Evolutionary conservation across 2,329 filamentous ascomycete species (phyloP).

Genomic region (Byssoonygena ceratinophila): DNA sequence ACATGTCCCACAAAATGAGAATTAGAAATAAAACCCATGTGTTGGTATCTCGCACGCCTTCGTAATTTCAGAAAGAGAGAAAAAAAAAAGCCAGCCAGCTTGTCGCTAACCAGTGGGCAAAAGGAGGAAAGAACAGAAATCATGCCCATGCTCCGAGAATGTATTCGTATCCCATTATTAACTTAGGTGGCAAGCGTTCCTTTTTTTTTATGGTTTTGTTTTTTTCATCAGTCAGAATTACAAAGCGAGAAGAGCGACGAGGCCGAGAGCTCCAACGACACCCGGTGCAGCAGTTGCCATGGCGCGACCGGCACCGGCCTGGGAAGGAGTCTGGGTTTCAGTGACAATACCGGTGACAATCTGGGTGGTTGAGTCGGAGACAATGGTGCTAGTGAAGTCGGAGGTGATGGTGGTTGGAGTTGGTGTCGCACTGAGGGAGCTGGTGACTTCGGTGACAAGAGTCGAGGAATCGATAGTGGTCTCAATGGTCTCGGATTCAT

Average conservation of each 20-base stretch:
- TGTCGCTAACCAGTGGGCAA: background rate
- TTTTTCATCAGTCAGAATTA: background rate
- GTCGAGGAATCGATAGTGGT: constrained; percentile 22
- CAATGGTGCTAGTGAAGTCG: constrained; percentile 19
- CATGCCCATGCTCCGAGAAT: no score
- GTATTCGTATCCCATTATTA: no score
- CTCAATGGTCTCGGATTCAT: constrained; percentile 12
- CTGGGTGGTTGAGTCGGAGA: constrained; percentile 21
- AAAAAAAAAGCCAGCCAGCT: background rate
- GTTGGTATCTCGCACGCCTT: background rate
- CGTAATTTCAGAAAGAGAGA: background rate
- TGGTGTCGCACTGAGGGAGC: constrained; percentile 11
- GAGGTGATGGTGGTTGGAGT: constrained; percentile 15
- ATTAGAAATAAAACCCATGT: background rate
- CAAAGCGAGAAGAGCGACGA: constrained; percentile 11
- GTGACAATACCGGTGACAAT: constrained; percentile 21
- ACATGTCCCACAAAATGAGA: background rate
- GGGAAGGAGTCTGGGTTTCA: background rate
- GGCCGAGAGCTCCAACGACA: constrained; percentile 12
- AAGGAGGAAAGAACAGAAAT: background rate
- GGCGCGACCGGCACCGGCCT: constrained; percentile 5
- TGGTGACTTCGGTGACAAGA: constrained; percentile 15
- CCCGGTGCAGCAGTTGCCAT: constrained; percentile 10
- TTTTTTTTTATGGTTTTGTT: background rate
- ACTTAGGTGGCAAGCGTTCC: no score